A percentile compares a stretch with the other conserved stretches of the same genome.
phyloP scores from a whole-genome alignment of 352 stramenopile genomes.

The Pythium sukuiense region DNA sequence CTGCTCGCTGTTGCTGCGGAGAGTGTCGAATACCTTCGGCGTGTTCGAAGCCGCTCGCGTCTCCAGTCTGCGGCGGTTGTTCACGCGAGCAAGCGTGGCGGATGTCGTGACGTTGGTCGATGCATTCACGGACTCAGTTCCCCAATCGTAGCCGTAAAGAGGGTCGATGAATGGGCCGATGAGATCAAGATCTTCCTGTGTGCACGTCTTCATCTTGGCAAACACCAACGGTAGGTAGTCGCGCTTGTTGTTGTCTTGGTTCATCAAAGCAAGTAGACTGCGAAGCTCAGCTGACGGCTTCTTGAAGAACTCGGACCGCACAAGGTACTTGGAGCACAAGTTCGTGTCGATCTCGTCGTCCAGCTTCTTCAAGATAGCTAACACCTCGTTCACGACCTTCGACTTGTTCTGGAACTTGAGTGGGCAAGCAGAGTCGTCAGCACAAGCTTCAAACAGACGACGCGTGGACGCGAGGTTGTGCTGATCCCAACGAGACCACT shows the following conservation, averaged over 20 bases:
- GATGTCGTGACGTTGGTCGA: not conserved
- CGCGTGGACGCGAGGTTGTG: not conserved
- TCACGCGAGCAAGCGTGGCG: not conserved
- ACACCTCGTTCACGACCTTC: constrained; percentile 7
- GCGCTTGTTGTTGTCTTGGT: not conserved
- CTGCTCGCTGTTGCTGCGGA: not conserved
- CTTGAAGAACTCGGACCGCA: not conserved
- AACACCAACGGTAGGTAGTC: not conserved
- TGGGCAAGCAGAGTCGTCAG: constrained; percentile 9
- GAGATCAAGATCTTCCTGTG: not conserved
- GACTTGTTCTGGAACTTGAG: constrained; percentile 12
- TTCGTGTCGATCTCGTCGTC: constrained; percentile 15
- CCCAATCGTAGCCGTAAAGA: not conserved
- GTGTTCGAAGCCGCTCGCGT: not conserved
- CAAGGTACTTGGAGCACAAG: constrained; percentile 12
- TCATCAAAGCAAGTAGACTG: not conserved
- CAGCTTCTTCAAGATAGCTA: constrained; percentile 11
- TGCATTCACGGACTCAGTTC: not conserved
- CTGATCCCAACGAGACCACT: not conserved
- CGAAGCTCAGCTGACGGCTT: constrained; percentile 6
- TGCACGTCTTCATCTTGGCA: constrained; percentile 13
- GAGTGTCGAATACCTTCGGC: not conserved
- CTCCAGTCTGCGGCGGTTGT: not conserved
- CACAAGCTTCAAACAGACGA: constrained; percentile 18
- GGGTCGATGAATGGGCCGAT: constrained; percentile 5